A percentile compares a stretch with the other conserved stretches of the same genome.
Conservation (phyloP, 179 eudicot species). For the Spinacia oleracea region DNA sequence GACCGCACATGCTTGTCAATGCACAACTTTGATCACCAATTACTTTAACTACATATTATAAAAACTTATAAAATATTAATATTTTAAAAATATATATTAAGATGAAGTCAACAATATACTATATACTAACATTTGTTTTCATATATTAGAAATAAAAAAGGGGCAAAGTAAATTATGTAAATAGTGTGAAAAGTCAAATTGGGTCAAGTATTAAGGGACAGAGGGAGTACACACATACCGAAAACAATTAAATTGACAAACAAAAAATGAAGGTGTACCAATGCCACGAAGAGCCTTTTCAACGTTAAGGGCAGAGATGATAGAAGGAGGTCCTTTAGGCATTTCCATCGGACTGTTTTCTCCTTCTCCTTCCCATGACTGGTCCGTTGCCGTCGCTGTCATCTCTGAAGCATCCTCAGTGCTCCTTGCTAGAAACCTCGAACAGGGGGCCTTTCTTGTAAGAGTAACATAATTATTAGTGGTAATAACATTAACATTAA, state of each 20-base stretch:
- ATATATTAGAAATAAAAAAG: too few species aligned
- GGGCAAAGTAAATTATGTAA: too few species aligned
- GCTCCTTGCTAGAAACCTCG: conserved; percentile 15
- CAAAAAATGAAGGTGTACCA: conserved; percentile 29
- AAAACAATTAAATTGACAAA: neutral
- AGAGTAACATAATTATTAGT: neutral
- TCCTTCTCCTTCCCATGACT: conserved; percentile 27
- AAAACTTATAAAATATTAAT: too few species aligned
- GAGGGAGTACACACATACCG: too few species aligned
- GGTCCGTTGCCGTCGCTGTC: neutral
- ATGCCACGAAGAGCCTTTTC: conserved; percentile 74
- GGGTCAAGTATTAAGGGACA: too few species aligned
- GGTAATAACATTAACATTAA: neutral
- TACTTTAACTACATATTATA: too few species aligned
- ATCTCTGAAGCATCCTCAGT: conserved; percentile 1
- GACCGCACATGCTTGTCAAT: too few species aligned
- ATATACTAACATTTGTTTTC: too few species aligned
- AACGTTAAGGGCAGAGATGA: conserved; percentile 61
- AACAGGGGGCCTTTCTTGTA: conserved; percentile 1
- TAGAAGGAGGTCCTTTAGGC: conserved; percentile 45
- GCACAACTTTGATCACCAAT: too few species aligned
- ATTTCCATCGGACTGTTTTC: conserved; percentile 38
- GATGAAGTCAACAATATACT: too few species aligned
- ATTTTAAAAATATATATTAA: too few species aligned
- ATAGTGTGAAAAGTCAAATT: too few species aligned